phyloP scores from a whole-genome alignment of 2,329 filamentous ascomycete genomes.

The Ambrosiella xylebori region DNA sequence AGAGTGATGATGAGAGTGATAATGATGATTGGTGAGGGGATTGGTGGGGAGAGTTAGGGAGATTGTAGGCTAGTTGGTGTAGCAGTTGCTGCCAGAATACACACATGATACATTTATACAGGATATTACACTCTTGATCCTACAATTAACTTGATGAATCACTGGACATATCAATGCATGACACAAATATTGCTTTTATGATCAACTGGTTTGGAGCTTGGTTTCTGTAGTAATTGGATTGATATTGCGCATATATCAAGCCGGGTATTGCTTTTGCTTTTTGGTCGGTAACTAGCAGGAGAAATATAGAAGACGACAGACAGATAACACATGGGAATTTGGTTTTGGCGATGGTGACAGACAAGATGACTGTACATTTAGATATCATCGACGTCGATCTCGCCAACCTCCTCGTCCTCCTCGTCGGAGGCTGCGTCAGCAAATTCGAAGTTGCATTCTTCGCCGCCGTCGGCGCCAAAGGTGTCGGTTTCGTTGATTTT shows the following conservation, averaged over 20 bases:
- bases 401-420: constrained; percentile 45
- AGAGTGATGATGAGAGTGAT: constrained; percentile 68
- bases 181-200: not conserved
- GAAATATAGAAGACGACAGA: not conserved
- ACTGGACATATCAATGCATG: not conserved
- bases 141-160: no score
- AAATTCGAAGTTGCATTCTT: constrained; percentile 96
- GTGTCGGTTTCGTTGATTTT: constrained; percentile 99
- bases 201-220: not conserved
- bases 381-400: constrained; percentile 92
- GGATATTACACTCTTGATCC: no score
- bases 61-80: not conserved
- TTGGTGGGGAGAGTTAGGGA: not conserved
- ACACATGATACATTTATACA: no score
- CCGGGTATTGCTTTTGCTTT: not conserved
- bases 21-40: constrained; percentile 52
- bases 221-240: not conserved
- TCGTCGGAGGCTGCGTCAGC: constrained; percentile 65
- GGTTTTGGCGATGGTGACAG: not conserved
- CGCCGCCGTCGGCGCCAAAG: constrained; percentile 77
- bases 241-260: constrained; percentile 1
- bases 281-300: not conserved
- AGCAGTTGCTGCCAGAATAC: not conserved
- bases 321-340: constrained; percentile 12
- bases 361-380: constrained; percentile 28